Conservation (phyloP, 345 rosid species). For the Eucalyptus sp. region DNA sequence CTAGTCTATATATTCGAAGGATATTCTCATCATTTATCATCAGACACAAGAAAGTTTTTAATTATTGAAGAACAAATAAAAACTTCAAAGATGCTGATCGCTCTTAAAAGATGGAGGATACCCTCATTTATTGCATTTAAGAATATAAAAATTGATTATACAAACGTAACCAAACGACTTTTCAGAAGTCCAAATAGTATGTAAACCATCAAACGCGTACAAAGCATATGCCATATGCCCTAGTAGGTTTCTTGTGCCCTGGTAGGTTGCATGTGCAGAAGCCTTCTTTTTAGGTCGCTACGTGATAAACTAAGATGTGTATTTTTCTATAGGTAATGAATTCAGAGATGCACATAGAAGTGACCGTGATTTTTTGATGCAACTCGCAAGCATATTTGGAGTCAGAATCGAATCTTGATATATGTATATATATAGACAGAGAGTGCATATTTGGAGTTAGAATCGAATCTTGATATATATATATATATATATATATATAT, state of each 20-base stretch:
- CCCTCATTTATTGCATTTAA: no score
- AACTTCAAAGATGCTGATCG: no score
- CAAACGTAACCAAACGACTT: neutral
- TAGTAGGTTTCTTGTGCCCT: neutral
- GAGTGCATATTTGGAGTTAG: neutral
- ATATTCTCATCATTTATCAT: no score
- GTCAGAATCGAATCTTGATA: neutral
- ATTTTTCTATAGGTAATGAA: neutral
- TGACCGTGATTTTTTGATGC: neutral
- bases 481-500: no score
- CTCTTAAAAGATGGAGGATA: no score
- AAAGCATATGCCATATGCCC: neutral
- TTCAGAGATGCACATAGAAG: neutral
- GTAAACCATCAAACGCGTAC: neutral
- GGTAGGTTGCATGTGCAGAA: neutral
- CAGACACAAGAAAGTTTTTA: no score
- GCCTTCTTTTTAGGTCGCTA: neutral
- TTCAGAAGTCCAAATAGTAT: neutral
- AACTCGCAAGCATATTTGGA: neutral
- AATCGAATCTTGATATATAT: neutral
- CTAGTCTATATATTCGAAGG: no score
- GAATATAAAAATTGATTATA: no score
- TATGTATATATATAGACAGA: no score
- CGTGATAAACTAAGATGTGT: neutral
- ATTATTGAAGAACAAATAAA: no score